These are phyloP conservation scores for Penicillium antarcticum DNA, from an alignment of 495 filamentous ascomycete species.

Conservation along the genomic window DNA sequence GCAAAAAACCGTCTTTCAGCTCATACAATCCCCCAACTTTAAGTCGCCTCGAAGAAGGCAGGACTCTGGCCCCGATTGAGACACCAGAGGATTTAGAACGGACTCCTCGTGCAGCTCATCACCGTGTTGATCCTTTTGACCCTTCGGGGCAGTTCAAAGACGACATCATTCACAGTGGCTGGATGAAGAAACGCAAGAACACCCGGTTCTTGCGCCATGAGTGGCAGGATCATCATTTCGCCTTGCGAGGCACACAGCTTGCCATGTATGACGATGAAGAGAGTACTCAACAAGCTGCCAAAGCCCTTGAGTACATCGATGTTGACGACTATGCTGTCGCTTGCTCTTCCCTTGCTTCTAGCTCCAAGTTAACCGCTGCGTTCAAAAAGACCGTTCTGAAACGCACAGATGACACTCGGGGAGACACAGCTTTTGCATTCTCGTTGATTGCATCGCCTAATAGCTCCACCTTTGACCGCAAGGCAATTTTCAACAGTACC, in stretches of 20 bases:
- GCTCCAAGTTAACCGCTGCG: constrained; percentile 77
- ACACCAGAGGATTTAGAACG: constrained; percentile 25
- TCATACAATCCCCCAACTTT: no score
- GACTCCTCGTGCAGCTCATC: constrained; percentile 25
- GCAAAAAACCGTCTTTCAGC: no score
- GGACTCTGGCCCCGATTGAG: constrained; percentile 33
- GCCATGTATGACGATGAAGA: constrained; percentile 73
- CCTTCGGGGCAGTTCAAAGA: constrained; percentile 13
- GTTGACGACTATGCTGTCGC: constrained; percentile 95
- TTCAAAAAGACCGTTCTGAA: constrained; percentile 82
- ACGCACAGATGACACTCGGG: constrained; percentile 44
- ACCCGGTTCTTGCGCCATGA: constrained; percentile 85
- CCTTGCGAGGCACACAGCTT: constrained; percentile 77
- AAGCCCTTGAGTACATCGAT: constrained; percentile 78
- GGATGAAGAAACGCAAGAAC: constrained; percentile 93
- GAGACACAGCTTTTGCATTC: constrained; percentile 76
- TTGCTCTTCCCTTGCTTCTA: constrained; percentile 70
- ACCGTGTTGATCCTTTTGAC: constrained; percentile 16
- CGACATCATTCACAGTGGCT: constrained; percentile 67
- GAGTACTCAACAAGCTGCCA: constrained; percentile 37
- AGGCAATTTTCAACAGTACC: constrained; percentile 34
- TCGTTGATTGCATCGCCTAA: constrained; percentile 78
- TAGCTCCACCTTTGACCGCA: constrained; percentile 49
- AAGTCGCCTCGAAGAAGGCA: no score
- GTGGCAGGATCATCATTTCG: constrained; percentile 88